A percentile compares a stretch with the other conserved stretches of the same genome.
Conservation (phyloP, 1,284 basidiomycete species). For the Laetiporus sulphureus region DNA sequence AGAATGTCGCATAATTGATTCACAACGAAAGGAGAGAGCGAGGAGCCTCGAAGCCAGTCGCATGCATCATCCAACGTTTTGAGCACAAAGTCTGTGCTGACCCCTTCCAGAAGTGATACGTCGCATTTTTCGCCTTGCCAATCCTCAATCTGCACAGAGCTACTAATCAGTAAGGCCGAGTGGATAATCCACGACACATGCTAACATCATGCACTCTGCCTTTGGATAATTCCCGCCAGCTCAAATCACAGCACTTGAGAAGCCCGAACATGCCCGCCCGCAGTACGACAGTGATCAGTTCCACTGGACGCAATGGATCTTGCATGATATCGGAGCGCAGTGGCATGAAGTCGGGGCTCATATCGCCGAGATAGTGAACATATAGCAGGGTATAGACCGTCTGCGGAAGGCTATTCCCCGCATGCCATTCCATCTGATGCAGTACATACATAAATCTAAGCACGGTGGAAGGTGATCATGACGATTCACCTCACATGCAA, state of each 20-base stretch:
- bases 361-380: constrained; percentile 59
- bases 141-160: constrained; percentile 64
- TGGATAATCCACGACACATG: not conserved
- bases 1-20: constrained; percentile 45
- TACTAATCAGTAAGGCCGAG: no score
- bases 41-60: constrained; percentile 36
- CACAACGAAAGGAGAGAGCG: constrained; percentile 14
- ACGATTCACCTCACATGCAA: constrained; percentile 72
- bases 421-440: constrained; percentile 79
- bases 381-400: constrained; percentile 82
- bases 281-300: constrained; percentile 66
- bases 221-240: constrained; percentile 75
- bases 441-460: constrained; percentile 12
- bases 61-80: constrained; percentile 54
- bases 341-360: constrained; percentile 50
- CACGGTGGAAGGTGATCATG: constrained; percentile 10
- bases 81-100: constrained; percentile 55
- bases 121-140: constrained; percentile 86
- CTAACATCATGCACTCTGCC: constrained; percentile 73
- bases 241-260: constrained; percentile 79
- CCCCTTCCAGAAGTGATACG: constrained; percentile 66
- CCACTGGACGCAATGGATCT: constrained; percentile 40
- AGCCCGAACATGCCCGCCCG: constrained; percentile 66
- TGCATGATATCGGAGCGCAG: constrained; percentile 19
- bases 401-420: constrained; percentile 78